Conservation (phyloP, 352 stramenopile genomes). For the Pythium phragmiticola region DNA sequence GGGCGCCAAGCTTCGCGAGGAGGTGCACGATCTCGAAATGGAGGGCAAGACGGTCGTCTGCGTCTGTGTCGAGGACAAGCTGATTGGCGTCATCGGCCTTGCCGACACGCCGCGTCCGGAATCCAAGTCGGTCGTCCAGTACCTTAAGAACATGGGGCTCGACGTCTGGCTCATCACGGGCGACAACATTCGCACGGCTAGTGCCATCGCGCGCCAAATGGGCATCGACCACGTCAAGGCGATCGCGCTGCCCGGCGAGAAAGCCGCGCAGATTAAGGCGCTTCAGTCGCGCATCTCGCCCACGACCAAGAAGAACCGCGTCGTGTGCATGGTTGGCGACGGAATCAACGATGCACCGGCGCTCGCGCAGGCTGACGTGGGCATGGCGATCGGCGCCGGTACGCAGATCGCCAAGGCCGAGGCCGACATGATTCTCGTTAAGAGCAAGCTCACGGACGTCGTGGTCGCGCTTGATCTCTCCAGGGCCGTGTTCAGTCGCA, state of each 20-base stretch:
- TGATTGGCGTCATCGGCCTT: slow-evolving; percentile 75
- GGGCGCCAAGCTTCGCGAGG: slow-evolving; percentile 48
- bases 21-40: slow-evolving; percentile 83
- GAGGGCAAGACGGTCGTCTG: slow-evolving; percentile 86
- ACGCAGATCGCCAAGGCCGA: slow-evolving; percentile 89
- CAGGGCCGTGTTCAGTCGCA: slow-evolving; percentile 78
- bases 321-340: slow-evolving; percentile 93
- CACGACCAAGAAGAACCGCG: slow-evolving; percentile 66
- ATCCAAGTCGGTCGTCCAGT: slow-evolving; percentile 64
- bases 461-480: slow-evolving; percentile 81
- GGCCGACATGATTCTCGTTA: slow-evolving; percentile 89
- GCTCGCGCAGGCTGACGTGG: slow-evolving; percentile 90
- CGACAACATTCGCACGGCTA: slow-evolving; percentile 92
- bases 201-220: slow-evolving; percentile 86
- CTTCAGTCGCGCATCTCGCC: slow-evolving; percentile 71
- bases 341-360: slow-evolving; percentile 96
- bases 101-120: slow-evolving; percentile 76
- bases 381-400: slow-evolving; percentile 91
- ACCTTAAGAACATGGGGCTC: slow-evolving; percentile 78
- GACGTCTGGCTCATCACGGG: slow-evolving; percentile 90
- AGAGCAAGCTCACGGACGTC: slow-evolving; percentile 81
- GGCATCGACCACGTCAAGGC: slow-evolving; percentile 87
- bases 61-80: slow-evolving; percentile 64
- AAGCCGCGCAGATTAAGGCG: slow-evolving; percentile 90
- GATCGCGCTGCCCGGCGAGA: slow-evolving; percentile 92